Conservation (phyloP, 768 basidiomycete genomes). For the Tylopilus sp. region DNA sequence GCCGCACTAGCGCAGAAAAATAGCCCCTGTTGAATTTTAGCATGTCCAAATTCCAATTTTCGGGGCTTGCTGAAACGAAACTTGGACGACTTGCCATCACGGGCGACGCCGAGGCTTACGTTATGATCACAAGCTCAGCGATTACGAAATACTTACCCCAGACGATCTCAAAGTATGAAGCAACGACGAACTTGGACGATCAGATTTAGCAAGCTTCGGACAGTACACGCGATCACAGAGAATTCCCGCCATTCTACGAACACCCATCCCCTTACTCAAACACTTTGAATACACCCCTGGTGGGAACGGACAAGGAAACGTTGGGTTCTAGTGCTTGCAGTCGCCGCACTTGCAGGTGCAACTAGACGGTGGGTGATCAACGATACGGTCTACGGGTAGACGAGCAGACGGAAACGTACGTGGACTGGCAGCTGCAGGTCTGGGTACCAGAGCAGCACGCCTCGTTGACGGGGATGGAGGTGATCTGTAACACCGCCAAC, state of each 20-base stretch:
- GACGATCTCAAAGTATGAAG: no score
- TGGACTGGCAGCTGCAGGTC: conserved; percentile 11
- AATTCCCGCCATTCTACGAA: not conserved
- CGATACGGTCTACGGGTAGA: not conserved
- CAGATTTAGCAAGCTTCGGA: not conserved
- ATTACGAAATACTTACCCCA: no score
- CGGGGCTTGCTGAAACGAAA: no score
- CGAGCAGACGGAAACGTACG: conserved; percentile 1
- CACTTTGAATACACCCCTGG: not conserved
- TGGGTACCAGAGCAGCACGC: conserved; percentile 15
- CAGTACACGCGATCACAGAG: not conserved
- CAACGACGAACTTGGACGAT: not conserved
- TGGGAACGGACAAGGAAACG: not conserved
- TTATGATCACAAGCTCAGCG: no score
- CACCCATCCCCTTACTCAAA: not conserved
- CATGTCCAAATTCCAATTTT: no score
- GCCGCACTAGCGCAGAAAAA: no score
- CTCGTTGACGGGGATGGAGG: conserved; percentile 15
- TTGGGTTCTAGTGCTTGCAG: conserved; percentile 16
- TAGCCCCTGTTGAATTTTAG: no score
- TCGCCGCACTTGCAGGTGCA: conserved; percentile 18
- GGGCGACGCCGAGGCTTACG: no score
- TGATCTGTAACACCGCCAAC: conserved; percentile 1
- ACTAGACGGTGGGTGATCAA: conserved; percentile 3
- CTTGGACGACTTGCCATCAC: no score